Conservation (phyloP, 345 rosid genomes). For the Anacardium occidentale region DNA sequence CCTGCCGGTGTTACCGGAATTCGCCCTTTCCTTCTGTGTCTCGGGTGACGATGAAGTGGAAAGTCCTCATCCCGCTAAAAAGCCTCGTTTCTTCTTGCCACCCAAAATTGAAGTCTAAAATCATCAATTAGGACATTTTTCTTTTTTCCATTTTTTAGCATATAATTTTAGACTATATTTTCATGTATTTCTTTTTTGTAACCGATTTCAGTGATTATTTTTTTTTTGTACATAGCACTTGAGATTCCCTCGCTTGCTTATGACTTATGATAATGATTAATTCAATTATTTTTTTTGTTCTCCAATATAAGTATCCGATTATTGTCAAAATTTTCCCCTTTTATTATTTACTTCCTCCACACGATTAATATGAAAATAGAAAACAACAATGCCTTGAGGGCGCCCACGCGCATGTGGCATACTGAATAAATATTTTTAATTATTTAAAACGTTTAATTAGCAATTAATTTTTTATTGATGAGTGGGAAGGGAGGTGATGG, state of each 20-base stretch:
- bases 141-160: neutral
- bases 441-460: neutral
- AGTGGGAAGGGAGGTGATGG: neutral
- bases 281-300: constrained; percentile 18
- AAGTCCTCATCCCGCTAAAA: constrained; percentile 46
- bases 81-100: constrained; percentile 34
- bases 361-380: too few species aligned
- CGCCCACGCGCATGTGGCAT: constrained; percentile 1
- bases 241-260: constrained; percentile 17
- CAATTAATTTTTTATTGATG: neutral
- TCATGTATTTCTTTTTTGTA: neutral
- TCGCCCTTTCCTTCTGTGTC: constrained; percentile 28
- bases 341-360: too few species aligned
- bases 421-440: neutral
- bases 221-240: constrained; percentile 20
- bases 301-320: too few species aligned
- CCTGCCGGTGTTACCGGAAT: constrained; percentile 43
- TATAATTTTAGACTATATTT: constrained; percentile 4
- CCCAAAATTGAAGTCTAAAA: constrained; percentile 23
- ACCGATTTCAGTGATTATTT: neutral
- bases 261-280: neutral
- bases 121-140: neutral
- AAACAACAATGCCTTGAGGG: too few species aligned
- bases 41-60: constrained; percentile 42
- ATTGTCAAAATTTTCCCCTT: too few species aligned